Percentiles rank a stretch among this genome's conserved stretches.
These are phyloP conservation scores for Peronospora tabacina DNA, from an alignment of 352 stramenopile genomes.

Conservation along the genomic window DNA sequence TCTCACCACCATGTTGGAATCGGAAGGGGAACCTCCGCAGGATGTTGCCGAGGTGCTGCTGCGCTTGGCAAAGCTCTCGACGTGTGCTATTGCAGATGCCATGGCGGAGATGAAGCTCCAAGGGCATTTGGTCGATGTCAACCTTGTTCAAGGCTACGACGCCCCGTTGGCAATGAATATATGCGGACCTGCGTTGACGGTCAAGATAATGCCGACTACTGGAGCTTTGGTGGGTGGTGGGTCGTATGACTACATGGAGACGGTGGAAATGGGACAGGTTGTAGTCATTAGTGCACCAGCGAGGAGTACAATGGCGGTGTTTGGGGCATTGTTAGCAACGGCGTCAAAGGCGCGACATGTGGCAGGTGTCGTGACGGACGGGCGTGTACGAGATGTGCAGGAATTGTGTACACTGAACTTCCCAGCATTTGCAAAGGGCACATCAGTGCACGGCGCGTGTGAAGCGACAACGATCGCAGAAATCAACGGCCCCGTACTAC, in stretches of 20 bases:
- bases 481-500: conserved; percentile 56
- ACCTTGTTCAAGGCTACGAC: conserved; percentile 66
- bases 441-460: conserved; percentile 61
- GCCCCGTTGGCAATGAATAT: conserved; percentile 70
- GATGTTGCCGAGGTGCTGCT: conserved; percentile 39
- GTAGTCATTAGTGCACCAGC: conserved; percentile 65
- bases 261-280: conserved; percentile 63
- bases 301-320: conserved; percentile 55
- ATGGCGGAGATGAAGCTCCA: conserved; percentile 74
- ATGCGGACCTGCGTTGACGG: conserved; percentile 67
- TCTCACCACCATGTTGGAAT: conserved; percentile 58
- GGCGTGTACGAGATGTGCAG: conserved; percentile 68
- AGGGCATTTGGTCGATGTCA: conserved; percentile 67
- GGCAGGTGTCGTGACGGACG: conserved; percentile 62
- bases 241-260: conserved; percentile 76
- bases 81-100: conserved; percentile 75
- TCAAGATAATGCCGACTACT: conserved; percentile 68
- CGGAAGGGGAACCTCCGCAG: conserved; percentile 25
- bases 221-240: conserved; percentile 17
- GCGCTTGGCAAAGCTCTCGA: conserved; percentile 72
- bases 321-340: conserved; percentile 60
- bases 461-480: conserved; percentile 56
- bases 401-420: conserved; percentile 62
- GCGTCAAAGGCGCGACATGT: conserved; percentile 59
- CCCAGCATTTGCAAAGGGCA: conserved; percentile 57